phyloP scores from a whole-genome alignment of 805 yeast species.

The Aciculoconidium aculeatum region DNA sequence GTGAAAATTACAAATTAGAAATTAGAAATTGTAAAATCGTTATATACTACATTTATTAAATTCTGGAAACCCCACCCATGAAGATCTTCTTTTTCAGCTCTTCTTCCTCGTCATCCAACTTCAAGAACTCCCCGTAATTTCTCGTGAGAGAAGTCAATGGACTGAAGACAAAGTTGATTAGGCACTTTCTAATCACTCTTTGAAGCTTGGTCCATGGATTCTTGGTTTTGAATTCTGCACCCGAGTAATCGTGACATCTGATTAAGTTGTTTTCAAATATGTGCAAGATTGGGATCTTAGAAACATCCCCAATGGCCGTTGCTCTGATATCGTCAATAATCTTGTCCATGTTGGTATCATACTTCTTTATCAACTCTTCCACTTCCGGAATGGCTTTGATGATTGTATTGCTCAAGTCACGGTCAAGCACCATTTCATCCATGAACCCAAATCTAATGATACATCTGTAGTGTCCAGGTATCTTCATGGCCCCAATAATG shows the following conservation, averaged over 20 bases:
- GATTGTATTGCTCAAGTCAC: slow-evolving; percentile 15
- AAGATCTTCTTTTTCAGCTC: slow-evolving; percentile 19
- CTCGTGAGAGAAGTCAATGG: slow-evolving; percentile 18
- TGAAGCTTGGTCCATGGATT: slow-evolving; percentile 11
- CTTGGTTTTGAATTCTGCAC: slow-evolving; percentile 11
- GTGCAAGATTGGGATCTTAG: slow-evolving; percentile 19
- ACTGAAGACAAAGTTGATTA: slow-evolving; percentile 22
- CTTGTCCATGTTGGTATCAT: too few species aligned
- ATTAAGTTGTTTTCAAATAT: slow-evolving; percentile 26
- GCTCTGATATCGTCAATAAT: background rate
- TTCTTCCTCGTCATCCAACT: slow-evolving; percentile 15
- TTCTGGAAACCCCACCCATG: slow-evolving; percentile 23
- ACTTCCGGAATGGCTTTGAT: slow-evolving; percentile 16
- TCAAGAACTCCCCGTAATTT: slow-evolving; percentile 15
- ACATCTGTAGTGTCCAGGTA: slow-evolving; percentile 45
- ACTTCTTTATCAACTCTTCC: slow-evolving; percentile 7
- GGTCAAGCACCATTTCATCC: slow-evolving; percentile 27
- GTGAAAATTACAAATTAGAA: background rate
- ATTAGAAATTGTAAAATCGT: background rate
- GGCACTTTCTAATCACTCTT: slow-evolving; percentile 13
- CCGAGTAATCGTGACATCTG: slow-evolving; percentile 16
- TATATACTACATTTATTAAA: slow-evolving; percentile 5
- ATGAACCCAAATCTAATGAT: slow-evolving; percentile 46
- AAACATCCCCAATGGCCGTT: background rate
- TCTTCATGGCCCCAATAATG: slow-evolving; percentile 31